A percentile compares a stretch with the other conserved stretches of the same genome.
phyloP scores from a whole-genome alignment of 2,329 filamentous ascomycete genomes.

The Claviceps digitariae region DNA sequence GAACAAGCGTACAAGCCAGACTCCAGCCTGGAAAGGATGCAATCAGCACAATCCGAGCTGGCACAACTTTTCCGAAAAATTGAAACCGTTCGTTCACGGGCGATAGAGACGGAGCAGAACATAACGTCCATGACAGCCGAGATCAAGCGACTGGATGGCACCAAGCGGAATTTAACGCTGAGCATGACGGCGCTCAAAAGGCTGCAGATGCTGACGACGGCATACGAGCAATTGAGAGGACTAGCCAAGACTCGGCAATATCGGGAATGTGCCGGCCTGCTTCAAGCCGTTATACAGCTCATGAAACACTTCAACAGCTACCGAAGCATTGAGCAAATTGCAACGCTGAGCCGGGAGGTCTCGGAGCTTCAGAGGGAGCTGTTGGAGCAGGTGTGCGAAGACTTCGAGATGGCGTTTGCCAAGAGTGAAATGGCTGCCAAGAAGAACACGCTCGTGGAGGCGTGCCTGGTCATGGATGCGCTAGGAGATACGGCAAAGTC shows the following conservation, averaged over 20 bases:
- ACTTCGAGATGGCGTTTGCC: conserved; percentile 91
- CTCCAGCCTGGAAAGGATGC: conserved; percentile 81
- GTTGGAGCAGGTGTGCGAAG: conserved; percentile 95
- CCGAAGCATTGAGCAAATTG: conserved; percentile 94
- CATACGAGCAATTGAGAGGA: conserved; percentile 88
- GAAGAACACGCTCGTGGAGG: conserved; percentile 63
- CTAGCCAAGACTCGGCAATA: conserved; percentile 82
- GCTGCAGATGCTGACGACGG: conserved; percentile 95
- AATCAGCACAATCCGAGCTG: conserved; percentile 79
- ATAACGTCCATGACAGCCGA: conserved; percentile 99
- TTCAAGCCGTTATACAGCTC: conserved; percentile 91
- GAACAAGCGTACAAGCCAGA: conserved; percentile 75
- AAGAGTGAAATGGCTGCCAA: conserved; percentile 67
- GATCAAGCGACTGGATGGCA: conserved; percentile 92
- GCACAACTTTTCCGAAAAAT: conserved; percentile 87
- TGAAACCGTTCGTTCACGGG: conserved; percentile 78
- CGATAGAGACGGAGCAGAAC: conserved; percentile 82
- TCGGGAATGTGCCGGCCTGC: conserved; percentile 79
- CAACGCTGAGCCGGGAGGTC: conserved; percentile 80
- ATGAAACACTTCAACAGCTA: conserved; percentile 99
- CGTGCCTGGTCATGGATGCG: conserved; percentile 88
- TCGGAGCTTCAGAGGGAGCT: conserved; percentile 86
- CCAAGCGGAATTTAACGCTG: conserved; percentile 88
- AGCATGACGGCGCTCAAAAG: conserved; percentile 97
- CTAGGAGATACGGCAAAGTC: conserved; percentile 75